Evolutionary conservation across 306 rosid genomes (phyloP).

Genomic region (Crataegus laevigata): DNA sequence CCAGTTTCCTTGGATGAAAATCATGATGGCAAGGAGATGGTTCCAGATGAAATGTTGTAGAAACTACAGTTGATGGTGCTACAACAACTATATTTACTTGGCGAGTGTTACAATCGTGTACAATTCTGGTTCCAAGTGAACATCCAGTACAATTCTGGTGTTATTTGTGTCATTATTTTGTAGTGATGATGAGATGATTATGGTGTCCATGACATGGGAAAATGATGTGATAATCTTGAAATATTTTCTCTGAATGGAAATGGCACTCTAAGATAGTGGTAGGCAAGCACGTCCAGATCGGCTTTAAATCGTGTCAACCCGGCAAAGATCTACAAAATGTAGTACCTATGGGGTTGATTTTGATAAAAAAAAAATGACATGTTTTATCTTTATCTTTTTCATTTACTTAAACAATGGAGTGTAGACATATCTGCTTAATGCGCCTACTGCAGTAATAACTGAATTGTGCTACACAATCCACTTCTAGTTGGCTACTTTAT

Average conservation of each 20-base stretch:
- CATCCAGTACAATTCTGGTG: slow-evolving; percentile 19
- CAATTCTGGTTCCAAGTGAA: slow-evolving; percentile 25
- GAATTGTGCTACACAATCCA: background rate
- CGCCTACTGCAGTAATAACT: background rate
- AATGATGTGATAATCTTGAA: slow-evolving; percentile 11
- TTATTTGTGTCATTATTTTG: slow-evolving; percentile 8
- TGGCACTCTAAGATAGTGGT: background rate
- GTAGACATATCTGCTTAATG: background rate
- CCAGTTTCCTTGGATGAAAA: background rate
- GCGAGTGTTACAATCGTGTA: slow-evolving; percentile 1
- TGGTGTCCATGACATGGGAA: background rate
- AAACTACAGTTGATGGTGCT: background rate
- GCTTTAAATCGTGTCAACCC: background rate
- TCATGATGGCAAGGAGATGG: background rate
- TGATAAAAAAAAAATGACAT: background rate
- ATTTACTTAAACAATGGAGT: background rate
- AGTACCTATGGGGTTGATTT: background rate
- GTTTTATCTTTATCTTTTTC: background rate
- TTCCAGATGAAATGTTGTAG: background rate
- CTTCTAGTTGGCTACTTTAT: background rate
- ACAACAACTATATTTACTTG: background rate
- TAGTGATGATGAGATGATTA: slow-evolving; percentile 13
- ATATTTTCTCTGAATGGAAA: background rate
- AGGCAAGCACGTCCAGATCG: background rate
- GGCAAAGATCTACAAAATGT: background rate